Base-by-base conservation (phyloP, 805 yeast genomes). In the Saccharomycopsis selenospora region DNA sequence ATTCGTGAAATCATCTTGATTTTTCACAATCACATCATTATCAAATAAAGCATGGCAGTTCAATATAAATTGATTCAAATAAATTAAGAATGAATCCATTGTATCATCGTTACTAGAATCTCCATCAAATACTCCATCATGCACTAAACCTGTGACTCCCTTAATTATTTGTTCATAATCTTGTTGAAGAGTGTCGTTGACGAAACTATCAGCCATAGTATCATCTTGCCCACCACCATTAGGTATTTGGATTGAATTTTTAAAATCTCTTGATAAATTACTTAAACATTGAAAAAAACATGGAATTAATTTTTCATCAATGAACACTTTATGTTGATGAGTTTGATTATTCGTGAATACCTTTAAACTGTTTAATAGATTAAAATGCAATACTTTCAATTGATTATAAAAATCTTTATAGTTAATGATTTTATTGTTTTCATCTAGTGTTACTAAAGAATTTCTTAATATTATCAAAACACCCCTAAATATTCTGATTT, bases 401-500 rank as follows among this genome's bases (percentile, higher is more conserved):
- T 18, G 11, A 10, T 45, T 27, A 30, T 23, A 40, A 13, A 49
- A 49, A 2, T 5, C 13, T 8, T 18, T n/a, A 10, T 24, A 36
- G 17, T 49, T 42, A 13, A 25, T 11, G 3, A 70, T 63, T 3
- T 59, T 46, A 3, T 50, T 57, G 26, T 65, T 61, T 33, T 65
- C 63, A 30, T 60, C 54, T 1, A 55, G 24, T 14, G 53, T 52
- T 3, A 66, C 67, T 1, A 71, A 66, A 22, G 76, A 53, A 55
- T 77, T 78, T 51, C 84, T 61, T 25, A 70, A 61, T n/a, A 78
- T 48, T n/a, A 79, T 52, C 1, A 76, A 48, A 1, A 70, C 54
- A 1, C 80, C 84, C 55, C 82, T 63, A 2, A 72, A 47, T 2
- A 70, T 52, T 40, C 82, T 61, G 4, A 50, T 29, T 18, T 45